phyloP scores from a whole-genome alignment of 2,329 filamentous ascomycete species.

The Fusarium sulawesiense region DNA sequence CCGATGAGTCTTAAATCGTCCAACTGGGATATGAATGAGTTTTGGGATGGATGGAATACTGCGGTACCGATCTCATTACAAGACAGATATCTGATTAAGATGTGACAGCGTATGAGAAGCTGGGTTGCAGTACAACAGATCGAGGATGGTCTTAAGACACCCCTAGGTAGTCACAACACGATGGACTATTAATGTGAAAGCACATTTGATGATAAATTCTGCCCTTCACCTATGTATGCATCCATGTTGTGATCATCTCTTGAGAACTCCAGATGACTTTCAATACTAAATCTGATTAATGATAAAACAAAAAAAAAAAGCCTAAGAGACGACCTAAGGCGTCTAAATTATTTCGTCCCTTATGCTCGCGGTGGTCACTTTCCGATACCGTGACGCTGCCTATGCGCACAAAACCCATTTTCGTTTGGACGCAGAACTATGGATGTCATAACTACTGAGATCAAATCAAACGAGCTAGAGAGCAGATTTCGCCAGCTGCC shows the following conservation, averaged over 20 bases:
- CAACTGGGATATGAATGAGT: background rate
- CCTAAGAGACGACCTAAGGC: background rate
- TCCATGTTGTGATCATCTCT: background rate
- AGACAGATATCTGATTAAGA: conserved; percentile 34
- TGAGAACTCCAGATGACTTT: background rate
- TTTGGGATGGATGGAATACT: background rate
- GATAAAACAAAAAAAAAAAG: background rate
- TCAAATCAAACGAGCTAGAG: background rate
- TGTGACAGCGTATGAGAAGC: conserved; percentile 20
- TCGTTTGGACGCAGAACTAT: too few relatives aligned
- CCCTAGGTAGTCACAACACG: background rate
- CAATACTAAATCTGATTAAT: background rate
- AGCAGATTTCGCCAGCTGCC: background rate
- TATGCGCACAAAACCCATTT: background rate
- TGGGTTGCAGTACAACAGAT: conserved; percentile 23
- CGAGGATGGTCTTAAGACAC: conserved; percentile 9
- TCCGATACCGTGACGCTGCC: background rate
- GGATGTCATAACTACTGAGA: background rate
- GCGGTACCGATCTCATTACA: conserved; percentile 14
- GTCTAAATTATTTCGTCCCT: background rate
- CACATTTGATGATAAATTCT: background rate
- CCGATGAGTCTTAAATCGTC: conserved; percentile 24
- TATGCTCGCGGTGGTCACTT: background rate
- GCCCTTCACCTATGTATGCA: too few relatives aligned
- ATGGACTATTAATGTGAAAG: background rate